Evolutionary conservation across 208 protist species (phyloP).

Genomic region (Trypanosoma cruzi): DNA sequence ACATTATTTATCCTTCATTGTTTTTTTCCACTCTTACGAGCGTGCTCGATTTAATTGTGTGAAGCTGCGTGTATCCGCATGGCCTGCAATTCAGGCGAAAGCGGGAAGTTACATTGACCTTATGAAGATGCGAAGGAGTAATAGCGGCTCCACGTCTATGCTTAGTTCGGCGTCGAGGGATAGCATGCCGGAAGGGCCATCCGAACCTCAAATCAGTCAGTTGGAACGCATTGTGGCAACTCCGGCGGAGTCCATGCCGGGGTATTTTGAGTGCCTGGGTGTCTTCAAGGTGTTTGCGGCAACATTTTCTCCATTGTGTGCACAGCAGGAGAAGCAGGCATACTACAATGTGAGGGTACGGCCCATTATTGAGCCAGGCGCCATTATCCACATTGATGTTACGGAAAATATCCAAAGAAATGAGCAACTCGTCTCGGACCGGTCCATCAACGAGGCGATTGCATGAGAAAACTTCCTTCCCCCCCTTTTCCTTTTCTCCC

Average conservation of each 20-base stretch:
- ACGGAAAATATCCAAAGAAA: conserved; percentile 19
- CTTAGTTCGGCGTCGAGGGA: not conserved
- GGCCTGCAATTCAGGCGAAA: conserved; percentile 44
- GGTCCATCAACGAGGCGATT: conserved; percentile 4
- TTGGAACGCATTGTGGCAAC: conserved; percentile 35
- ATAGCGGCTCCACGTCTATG: not conserved
- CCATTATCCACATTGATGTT: conserved; percentile 23
- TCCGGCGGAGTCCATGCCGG: conserved; percentile 45
- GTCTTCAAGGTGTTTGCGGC: conserved; percentile 54
- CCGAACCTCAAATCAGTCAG: not conserved
- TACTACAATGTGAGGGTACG: conserved; percentile 29
- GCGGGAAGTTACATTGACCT: conserved; percentile 45
- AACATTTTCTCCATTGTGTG: conserved; percentile 8
- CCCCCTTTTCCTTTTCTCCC: conserved; percentile 22
- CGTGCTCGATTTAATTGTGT: conserved; percentile 66
- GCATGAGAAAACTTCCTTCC: too few relatives aligned
- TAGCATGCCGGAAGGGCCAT: not conserved
- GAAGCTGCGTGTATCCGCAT: conserved; percentile 41
- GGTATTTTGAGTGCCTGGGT: conserved; percentile 53
- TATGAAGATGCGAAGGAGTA: conserved; percentile 28
- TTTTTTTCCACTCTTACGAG: conserved; percentile 73
- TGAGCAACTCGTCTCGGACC: conserved; percentile 21
- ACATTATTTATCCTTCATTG: conserved; percentile 46
- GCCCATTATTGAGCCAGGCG: conserved; percentile 17
- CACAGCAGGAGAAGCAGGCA: not conserved